Base-by-base conservation (phyloP, 805 yeast species). In the Pichia californica region DNA sequence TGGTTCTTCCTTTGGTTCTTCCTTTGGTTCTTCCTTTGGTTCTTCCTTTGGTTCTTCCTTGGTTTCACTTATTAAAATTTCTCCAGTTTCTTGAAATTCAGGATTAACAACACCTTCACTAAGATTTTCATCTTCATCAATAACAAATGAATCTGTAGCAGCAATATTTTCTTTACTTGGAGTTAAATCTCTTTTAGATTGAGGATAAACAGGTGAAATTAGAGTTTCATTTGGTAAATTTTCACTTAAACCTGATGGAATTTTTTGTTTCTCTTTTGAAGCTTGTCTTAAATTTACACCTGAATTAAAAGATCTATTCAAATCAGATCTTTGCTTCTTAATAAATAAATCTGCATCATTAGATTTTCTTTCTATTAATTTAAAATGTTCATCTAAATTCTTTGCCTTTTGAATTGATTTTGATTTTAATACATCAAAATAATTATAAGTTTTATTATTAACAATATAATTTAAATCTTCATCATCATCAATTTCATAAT, bases 361-460 rank as follows among this genome's bases (percentile, higher is more conserved):
- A 16, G 33, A 31, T 38, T 35, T 45, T 19, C 29, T 37, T 38
- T 43, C 50, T 35, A 31, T 34, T n/a, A 31, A 14, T 27, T n/a
- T 29, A 20, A 48, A 48, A 34, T 32, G 40, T 31, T 28, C 35
- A 40, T 46, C 46, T 19, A 48, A 35, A 11, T 28, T 29, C 23
- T 39, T 48, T 5, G 47, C 51, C 26, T 36, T 47, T 3, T 61
- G 57, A 37, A 54, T 76, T 46, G 89, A 85, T 56, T 81, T 75
- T 45, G 69, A 74, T n/a, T 79, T 79, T 47, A 88, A 70, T 33
- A 82, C 84, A 48, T 91, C 91, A 43, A 64, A 63, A 48, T 82
- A 87, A 40, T 81, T 81, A 7, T 82, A 76, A 45, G 77, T 71
- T 53, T 50, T 53, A 21, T 59, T 58, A 38, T 57, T 55, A 29